Base-by-base conservation (phyloP, 352 stramenopile genomes). In the Pythium coloratum region DNA sequence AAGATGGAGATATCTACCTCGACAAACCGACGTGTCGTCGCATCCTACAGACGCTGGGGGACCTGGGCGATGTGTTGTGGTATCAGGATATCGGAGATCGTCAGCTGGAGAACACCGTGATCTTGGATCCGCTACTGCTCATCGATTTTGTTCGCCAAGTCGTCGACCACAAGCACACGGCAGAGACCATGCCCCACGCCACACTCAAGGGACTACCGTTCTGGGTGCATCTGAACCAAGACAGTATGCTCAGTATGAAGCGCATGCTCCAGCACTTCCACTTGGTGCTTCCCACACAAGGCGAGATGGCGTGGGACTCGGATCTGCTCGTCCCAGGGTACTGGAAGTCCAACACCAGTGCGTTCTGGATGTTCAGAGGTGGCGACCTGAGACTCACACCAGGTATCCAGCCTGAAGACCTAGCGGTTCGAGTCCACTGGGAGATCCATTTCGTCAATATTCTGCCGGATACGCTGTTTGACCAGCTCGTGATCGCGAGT, bases 401-500 rank as follows among this genome's bases (percentile, higher is more conserved):
- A 51, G 44, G 44, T 9, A 20, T 51, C 44, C 4, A 51, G 44
- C 2, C 44, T 14, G 32, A 44, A 30, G 34, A 59, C 20, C 14
- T 50, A 36, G 10, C 8, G 9, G 18, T 36, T 12, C 66, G 36
- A 13, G 62, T 70, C 13, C 62, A 55, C 33, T 74, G 68, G 63
- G 62, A 74, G 28, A 67, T 67, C 46, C 38, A 46, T 6, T 71
- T 71, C 47, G 33, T 59, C 8, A 38, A 54, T 14, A 44, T 58
- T 0, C 56, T 68, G 12, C 62, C 63, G 1, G 63, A 74, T 34
- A 67, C 59, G 30, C 34, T 74, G 6, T 74, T 68, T 28, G 68
- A 74, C 20, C 65, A 74, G 28, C 36, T 74, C n/a, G 68, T 54
- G 0, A 64, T 74, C 55, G 34, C 42, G 9, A 71, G 50, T 8